These are phyloP conservation scores for Excoecaria cochinchinensis DNA, from an alignment of 345 rosid species.

Conservation along the genomic window DNA sequence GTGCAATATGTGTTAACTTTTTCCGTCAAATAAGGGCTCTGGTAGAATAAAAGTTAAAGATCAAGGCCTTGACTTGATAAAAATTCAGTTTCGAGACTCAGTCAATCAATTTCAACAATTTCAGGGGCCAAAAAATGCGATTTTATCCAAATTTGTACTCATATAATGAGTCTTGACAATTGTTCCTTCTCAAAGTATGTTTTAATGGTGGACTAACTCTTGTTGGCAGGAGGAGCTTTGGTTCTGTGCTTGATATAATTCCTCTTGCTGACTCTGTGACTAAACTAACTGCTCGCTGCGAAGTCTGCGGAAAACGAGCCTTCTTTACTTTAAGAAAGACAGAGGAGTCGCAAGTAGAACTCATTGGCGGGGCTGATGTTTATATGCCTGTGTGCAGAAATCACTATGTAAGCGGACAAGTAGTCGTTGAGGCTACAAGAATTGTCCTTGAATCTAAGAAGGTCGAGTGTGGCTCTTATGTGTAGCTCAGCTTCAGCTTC, in stretches of 20 bases:
- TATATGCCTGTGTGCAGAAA: slow-evolving; percentile 87
- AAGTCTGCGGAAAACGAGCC: slow-evolving; percentile 71
- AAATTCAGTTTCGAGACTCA: too few relatives aligned
- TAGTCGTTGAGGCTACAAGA: slow-evolving; percentile 65
- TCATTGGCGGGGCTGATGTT: slow-evolving; percentile 73
- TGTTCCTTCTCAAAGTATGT: not conserved
- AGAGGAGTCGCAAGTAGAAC: slow-evolving; percentile 56
- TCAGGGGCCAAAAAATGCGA: too few relatives aligned
- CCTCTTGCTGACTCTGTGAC: slow-evolving; percentile 84
- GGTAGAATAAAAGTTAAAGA: too few relatives aligned
- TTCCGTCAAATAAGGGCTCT: too few relatives aligned
- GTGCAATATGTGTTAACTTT: too few relatives aligned
- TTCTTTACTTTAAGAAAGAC: slow-evolving; percentile 80
- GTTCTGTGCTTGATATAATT: slow-evolving; percentile 71
- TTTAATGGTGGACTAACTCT: slow-evolving; percentile 6
- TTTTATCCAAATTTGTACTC: too few relatives aligned
- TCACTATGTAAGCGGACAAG: slow-evolving; percentile 75
- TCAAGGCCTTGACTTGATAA: too few relatives aligned
- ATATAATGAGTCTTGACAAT: too few relatives aligned
- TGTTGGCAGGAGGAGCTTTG: slow-evolving; percentile 66
- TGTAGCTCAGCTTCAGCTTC: slow-evolving; percentile 10
- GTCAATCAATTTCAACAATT: too few relatives aligned
- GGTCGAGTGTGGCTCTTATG: slow-evolving; percentile 27
- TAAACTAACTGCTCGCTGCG: slow-evolving; percentile 73
- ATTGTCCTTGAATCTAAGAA: slow-evolving; percentile 49